Base-by-base conservation (phyloP, 2,329 filamentous ascomycete species). In the Cytospora piceicola region DNA sequence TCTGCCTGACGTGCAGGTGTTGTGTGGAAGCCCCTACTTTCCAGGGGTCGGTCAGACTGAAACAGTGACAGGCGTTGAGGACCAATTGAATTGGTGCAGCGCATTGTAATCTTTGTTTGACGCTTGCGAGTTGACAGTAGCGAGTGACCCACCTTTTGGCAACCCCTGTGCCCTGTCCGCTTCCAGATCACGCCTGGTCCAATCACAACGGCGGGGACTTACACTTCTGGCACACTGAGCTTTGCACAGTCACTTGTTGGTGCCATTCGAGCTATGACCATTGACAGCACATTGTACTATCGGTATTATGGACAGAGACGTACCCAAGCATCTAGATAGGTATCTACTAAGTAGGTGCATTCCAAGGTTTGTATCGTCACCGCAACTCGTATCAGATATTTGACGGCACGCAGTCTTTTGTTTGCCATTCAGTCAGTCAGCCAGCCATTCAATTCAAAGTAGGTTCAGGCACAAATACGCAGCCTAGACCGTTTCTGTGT, bases 31-130 rank as follows among this genome's bases (percentile, higher is more conserved):
- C 46, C 46, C 11, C 42, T 20, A 46, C 2, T 9, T 46, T 49
- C n/a, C n/a, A 49, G n/a, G 46, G n/a, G n/a, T 49, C n/a, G 24
- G 32, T 34, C 9, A 39, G 24, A n/a, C 24, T 49, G 46, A 49
- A 49, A 49, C 46, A 49, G 3, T 24, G 22, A 49, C n/a, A 49
- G 46, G 46, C 46, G 46, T 49, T 24, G n/a, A 24, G 46, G 12
- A 49, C 46, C 46, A 49, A 49, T 49, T 49, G 46, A 49, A n/a
- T 12, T 49, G 46, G n/a, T 49, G 46, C n/a, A 49, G 20, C 46
- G 4, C 34, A 36, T 36, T 49, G 46, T 24, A 49, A n/a, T 49
- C 46, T 49, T 24, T 49, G 46, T 49, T 49, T 49, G 46, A 49
- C 46, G 46, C 46, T 49, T 49, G 46, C n/a, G n/a, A 46, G n/a